phyloP scores from a whole-genome alignment of 805 yeast genomes.

The Candida fluviatilis region DNA sequence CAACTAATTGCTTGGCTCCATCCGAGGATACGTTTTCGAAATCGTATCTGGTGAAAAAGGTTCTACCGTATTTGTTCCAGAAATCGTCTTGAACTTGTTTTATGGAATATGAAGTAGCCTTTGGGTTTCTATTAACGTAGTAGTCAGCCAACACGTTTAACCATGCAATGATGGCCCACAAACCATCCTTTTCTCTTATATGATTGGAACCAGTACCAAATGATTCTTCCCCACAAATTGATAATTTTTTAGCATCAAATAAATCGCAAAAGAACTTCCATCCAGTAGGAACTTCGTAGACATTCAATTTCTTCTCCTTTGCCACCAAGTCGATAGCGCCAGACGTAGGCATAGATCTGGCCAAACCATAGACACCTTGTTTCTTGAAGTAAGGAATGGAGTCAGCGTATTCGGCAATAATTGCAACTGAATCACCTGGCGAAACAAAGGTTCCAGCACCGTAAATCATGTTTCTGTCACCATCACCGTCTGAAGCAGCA shows the following conservation, averaged over 20 bases:
- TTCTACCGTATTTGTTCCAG: conserved; percentile 92
- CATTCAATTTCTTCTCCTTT: conserved; percentile 60
- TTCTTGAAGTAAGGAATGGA: conserved; percentile 86
- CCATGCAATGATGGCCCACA: conserved; percentile 98
- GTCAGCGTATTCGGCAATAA: conserved; percentile 89
- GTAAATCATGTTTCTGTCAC: conserved; percentile 97
- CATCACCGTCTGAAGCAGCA: conserved; percentile 98
- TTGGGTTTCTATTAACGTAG: conserved; percentile 53
- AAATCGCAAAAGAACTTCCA: conserved; percentile 98
- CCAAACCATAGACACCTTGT: conserved; percentile 86
- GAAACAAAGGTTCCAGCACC: conserved; percentile 94
- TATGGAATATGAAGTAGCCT: conserved; percentile 55
- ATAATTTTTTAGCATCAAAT: conserved; percentile 87
- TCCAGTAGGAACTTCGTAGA: conserved; percentile 97
- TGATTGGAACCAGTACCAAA: conserved; percentile 98
- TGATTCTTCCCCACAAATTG: conserved; percentile 97
- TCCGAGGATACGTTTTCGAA: conserved; percentile 77
- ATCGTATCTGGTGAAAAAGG: conserved; percentile 95
- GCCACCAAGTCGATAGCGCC: conserved; percentile 94
- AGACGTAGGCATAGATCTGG: conserved; percentile 96
- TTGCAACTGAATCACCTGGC: conserved; percentile 98
- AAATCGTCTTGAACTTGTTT: conserved; percentile 76
- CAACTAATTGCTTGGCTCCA: conserved; percentile 69
- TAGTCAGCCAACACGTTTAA: conserved; percentile 88
- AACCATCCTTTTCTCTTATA: conserved; percentile 94